Conservation (phyloP, 2,329 filamentous ascomycete species). For the Colletotrichum cuscutae region DNA sequence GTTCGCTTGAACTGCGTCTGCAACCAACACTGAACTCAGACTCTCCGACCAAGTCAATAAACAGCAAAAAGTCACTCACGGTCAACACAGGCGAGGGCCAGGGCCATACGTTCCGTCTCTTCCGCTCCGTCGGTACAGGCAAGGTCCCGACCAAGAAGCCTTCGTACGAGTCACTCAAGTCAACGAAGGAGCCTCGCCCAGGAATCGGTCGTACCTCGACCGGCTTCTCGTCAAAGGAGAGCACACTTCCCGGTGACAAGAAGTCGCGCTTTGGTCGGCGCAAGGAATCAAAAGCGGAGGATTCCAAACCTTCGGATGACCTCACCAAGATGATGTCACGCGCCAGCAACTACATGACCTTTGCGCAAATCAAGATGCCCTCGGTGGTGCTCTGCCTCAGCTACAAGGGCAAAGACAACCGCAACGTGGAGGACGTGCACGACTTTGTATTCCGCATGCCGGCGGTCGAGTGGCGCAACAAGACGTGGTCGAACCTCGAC, state of each 20-base stretch:
- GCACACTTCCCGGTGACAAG: constrained; percentile 53
- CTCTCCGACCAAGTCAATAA: constrained; percentile 44
- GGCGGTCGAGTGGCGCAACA: constrained; percentile 95
- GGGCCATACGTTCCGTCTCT: constrained; percentile 61
- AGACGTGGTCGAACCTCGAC: constrained; percentile 98
- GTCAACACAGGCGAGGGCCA: constrained; percentile 56
- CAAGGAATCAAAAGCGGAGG: constrained; percentile 58
- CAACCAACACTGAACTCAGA: constrained; percentile 81
- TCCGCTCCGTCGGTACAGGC: constrained; percentile 55
- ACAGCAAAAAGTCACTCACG: constrained; percentile 57
- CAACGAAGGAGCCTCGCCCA: constrained; percentile 51
- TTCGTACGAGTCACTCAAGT: constrained; percentile 66
- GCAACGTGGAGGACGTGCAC: constrained; percentile 96
- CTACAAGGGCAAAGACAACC: constrained; percentile 95
- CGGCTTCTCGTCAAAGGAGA: constrained; percentile 53
- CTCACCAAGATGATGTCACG: constrained; percentile 96
- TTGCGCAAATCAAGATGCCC: constrained; percentile 93
- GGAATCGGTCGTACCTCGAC: constrained; percentile 60
- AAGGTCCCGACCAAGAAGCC: constrained; percentile 62
- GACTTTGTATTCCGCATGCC: constrained; percentile 97
- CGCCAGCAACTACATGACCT: constrained; percentile 96
- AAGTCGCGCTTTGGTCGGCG: constrained; percentile 67
- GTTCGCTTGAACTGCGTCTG: constrained; percentile 83
- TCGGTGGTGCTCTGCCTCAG: constrained; percentile 95
- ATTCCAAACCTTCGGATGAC: constrained; percentile 82